Conservation (phyloP, 805 yeast species). For the Groenewaldozyma salmanticensis region DNA sequence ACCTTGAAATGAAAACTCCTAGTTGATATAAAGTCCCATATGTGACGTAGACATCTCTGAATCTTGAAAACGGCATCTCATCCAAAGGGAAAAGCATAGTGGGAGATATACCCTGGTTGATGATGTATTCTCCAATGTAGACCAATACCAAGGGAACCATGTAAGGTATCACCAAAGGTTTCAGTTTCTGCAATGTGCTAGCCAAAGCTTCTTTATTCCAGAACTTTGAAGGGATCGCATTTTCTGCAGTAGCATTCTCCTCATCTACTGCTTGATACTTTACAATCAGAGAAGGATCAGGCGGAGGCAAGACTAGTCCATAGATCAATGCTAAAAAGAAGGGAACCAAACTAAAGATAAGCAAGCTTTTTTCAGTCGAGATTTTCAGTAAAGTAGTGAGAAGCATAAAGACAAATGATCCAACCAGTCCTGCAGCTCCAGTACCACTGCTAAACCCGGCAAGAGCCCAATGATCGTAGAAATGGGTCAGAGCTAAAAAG, state of each 20-base stretch:
- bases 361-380: conserved; percentile 43
- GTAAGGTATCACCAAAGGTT: conserved; percentile 33
- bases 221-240: background rate
- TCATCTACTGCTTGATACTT: conserved; percentile 5
- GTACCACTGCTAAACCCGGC: conserved; percentile 93
- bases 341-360: conserved; percentile 42
- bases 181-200: conserved; percentile 19
- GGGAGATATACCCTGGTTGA: conserved; percentile 88
- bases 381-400: conserved; percentile 61
- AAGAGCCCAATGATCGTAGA: conserved; percentile 48
- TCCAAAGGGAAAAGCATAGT: conserved; percentile 71
- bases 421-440: conserved; percentile 89
- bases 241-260: background rate
- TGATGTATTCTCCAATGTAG: conserved; percentile 75
- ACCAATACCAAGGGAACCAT: conserved; percentile 82
- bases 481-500: conserved; percentile 79
- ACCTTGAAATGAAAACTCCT: conserved; percentile 87
- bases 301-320: conserved; percentile 23
- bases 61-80: conserved; percentile 56
- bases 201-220: background rate
- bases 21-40: conserved; percentile 84
- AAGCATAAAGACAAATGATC: conserved; percentile 57
- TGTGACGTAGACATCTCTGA: conserved; percentile 81
- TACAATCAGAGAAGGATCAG: conserved; percentile 7
- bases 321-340: conserved; percentile 23